A percentile compares a stretch with the other conserved stretches of the same genome.
Evolutionary conservation across 352 stramenopile genomes (phyloP).

Genomic region (Blastocystis sp.): DNA sequence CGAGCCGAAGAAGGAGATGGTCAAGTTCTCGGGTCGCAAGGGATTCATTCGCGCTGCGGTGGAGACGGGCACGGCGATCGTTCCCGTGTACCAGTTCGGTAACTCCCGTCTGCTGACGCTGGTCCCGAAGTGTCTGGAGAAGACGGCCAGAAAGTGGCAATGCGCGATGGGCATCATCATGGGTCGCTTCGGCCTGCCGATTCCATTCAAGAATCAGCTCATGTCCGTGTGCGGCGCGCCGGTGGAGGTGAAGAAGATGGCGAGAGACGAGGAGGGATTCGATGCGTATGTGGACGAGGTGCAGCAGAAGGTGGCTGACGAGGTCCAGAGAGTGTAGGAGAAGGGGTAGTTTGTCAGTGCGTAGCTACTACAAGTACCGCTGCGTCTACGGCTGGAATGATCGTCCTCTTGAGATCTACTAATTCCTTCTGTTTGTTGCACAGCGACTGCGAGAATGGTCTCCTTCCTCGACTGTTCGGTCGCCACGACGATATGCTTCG

Average conservation of each 20-base stretch:
- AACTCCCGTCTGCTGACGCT: slow-evolving; percentile 46
- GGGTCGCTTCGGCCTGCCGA: slow-evolving; percentile 17
- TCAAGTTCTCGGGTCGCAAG: slow-evolving; percentile 57
- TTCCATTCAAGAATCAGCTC: slow-evolving; percentile 4
- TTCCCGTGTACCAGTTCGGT: slow-evolving; percentile 52
- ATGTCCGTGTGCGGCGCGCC: slow-evolving; percentile 43
- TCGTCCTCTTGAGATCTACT: slow-evolving; percentile 60
- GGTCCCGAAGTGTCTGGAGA: slow-evolving; percentile 38
- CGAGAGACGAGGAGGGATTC: slow-evolving; percentile 2
- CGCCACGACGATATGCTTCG: slow-evolving; percentile 1
- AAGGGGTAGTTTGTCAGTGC: background rate
- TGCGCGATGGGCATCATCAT: slow-evolving; percentile 59
- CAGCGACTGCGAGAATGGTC: background rate
- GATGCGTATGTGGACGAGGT: slow-evolving; percentile 60
- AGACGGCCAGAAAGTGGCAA: slow-evolving; percentile 4
- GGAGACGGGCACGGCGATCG: slow-evolving; percentile 42
- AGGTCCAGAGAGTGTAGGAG: slow-evolving; percentile 54
- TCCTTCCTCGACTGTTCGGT: slow-evolving; percentile 17
- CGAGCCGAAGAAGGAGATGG: slow-evolving; percentile 59
- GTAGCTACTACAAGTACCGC: slow-evolving; percentile 65
- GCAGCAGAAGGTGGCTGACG: slow-evolving; percentile 61
- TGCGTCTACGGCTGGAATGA: slow-evolving; percentile 55
- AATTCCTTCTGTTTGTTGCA: background rate
- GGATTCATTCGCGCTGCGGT: slow-evolving; percentile 54
- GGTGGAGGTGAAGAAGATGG: slow-evolving; percentile 41